Evolutionary conservation across 2,329 filamentous ascomycete genomes (phyloP), one percentile per base, ranked within the genome.

Genomic region (Sporothrix inflata): DNA sequence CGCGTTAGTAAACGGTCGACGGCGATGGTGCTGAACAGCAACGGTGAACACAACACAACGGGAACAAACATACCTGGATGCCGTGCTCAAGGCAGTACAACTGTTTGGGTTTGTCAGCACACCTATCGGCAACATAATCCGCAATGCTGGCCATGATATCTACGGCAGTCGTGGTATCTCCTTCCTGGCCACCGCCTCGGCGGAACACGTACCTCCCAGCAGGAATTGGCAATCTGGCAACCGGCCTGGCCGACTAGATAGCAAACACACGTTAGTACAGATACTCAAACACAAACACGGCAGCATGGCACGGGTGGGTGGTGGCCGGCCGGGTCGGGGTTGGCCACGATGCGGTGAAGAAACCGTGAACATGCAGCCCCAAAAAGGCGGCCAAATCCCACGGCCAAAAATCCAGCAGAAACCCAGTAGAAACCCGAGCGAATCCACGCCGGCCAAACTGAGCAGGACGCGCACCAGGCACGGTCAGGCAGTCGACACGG

Each of bases 81-180:
- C 96, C 96, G 85, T 99, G 96, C 90, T 99, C 96, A 81, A 99
- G 94, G 87, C 96, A 99, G 91, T 99, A 99, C 76, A 99, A 93
- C 96, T 99, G 84, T 69, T 67, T 27, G 14, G n/a, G 34, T 61
- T 34, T 69, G 74, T 74, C 45, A 74, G 70, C 51, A 53, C n/a
- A 12, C 30, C 34, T 19, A 4, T 34, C 34, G 24, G 19, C 42
- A 24, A n/a, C 4, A 63, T 61, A 19, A 12, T 9, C 12, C 24
- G 68, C 8, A 40, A 47, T 61, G 3, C 55, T 8, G 21, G 9
- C 27, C 27, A 42, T 49, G 42, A 30, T 34, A 45, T n/a, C n/a
- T n/a, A n/a, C n/a, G n/a, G n/a, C n/a, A n/a, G n/a, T n/a, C 5
- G 9, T 38, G 47, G 21, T 40, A 21, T 65, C 16, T n/a, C 3